Evolutionary conservation across 805 yeast species (phyloP), one percentile per base, ranked within the genome.

Genomic region (Spathaspora arborariae): DNA sequence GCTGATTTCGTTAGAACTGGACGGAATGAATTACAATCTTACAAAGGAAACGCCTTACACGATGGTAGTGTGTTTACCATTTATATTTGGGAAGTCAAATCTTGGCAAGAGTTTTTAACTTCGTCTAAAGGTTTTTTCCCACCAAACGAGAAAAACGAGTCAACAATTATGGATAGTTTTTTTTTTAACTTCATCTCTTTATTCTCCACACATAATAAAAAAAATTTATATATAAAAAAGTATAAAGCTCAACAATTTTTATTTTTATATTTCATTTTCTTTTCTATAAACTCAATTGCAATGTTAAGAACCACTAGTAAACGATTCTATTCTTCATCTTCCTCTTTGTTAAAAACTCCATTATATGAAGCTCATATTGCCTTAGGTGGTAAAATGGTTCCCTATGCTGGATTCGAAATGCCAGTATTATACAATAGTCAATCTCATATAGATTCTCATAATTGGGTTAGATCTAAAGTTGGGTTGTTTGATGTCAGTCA

Each of bases 401-500:
- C 95, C 39, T 94, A 88, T 67, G 98, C 98, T 15, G 97, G 97
- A n/a, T 94, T 80, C 59, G 80, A 84, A 41, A 92, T 94, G 97
- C 99, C 99, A 1, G 90, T 94, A 8, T 67, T 89, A 24, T 94
- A 91, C 72, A 77, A 80, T 52, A 82, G 76, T n/a, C 96, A 88
- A 67, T 68, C 88, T 1, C 98, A 92, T 64, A 82, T 89, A 36
- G 96, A 90, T 51, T 90, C 97, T 1, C 99, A 94, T 70, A 79
- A 85, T 45, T 94, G 98, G 98, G 95, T 92, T 0, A 80, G 99
- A 64, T 59, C 72, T 18, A 79, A 87, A 51, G 90, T 91, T 33
- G 99, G 99, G 5, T 72, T 94, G 43, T 94, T 94, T 59, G 99
- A 94, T 63, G 99, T 94, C 44, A 88, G 96, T 45, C 99, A 94